Percentiles rank a stretch among this genome's conserved stretches.
Conservation (phyloP, 257 asterid species). For the Gentiana macrophylla region DNA sequence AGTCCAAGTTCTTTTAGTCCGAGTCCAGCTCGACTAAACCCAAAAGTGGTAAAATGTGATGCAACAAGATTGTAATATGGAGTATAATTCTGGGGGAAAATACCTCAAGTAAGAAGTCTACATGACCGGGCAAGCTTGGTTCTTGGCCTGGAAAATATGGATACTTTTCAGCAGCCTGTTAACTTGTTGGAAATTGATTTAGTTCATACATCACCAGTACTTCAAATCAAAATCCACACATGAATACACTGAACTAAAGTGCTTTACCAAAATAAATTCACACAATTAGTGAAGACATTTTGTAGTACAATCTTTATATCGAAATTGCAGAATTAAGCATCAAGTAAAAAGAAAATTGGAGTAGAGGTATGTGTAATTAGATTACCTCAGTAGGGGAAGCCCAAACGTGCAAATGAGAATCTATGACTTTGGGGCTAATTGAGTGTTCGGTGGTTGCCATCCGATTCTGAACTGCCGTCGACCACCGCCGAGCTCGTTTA, state of each 20-base stretch:
- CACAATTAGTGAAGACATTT: neutral
- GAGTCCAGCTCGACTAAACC: no score
- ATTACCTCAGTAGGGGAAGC: constrained; percentile 60
- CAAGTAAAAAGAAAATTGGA: neutral
- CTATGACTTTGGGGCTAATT: constrained; percentile 36
- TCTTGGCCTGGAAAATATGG: constrained; percentile 87
- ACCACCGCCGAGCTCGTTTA: no score
- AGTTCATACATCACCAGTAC: no score
- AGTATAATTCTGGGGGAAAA: constrained; percentile 1
- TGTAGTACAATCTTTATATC: neutral
- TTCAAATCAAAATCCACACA: no score
- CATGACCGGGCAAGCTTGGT: constrained; percentile 67
- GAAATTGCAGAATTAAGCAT: neutral
- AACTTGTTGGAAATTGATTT: neutral
- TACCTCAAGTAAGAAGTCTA: constrained; percentile 66
- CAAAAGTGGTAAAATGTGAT: no score
- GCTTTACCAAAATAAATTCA: neutral
- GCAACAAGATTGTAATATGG: neutral
- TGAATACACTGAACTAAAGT: neutral
- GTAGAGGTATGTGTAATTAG: neutral
- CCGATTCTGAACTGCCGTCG: constrained; percentile 9
- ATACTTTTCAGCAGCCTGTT: constrained; percentile 58
- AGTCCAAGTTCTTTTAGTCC: no score
- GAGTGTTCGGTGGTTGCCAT: constrained; percentile 25
- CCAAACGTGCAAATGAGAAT: constrained; percentile 94